Conservation (phyloP, 345 rosid species). For the Raphanus sativus region DNA sequence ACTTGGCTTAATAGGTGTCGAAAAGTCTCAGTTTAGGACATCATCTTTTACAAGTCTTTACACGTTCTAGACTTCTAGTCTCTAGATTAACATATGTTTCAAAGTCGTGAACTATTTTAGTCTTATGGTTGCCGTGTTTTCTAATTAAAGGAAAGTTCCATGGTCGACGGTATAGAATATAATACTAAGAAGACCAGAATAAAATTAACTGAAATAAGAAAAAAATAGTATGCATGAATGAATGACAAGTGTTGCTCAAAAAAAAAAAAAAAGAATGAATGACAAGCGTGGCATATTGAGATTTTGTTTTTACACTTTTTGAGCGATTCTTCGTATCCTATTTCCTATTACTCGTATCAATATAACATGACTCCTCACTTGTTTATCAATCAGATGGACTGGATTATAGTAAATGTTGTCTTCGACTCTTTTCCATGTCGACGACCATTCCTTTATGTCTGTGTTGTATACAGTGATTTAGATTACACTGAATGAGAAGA, state of each 20-base stretch:
- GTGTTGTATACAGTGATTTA: no score
- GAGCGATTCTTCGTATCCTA: no score
- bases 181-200: background rate
- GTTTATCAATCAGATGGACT: no score
- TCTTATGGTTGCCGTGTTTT: constrained; percentile 15
- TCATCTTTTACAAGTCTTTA: constrained; percentile 20
- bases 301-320: no score
- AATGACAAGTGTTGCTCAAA: no score
- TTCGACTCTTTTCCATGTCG: no score
- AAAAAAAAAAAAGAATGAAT: no score
- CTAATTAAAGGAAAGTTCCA: background rate
- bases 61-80: constrained; percentile 30
- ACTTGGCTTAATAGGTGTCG: background rate
- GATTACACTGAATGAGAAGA: no score
- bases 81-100: constrained; percentile 7
- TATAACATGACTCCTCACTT: no score
- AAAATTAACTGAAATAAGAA: background rate
- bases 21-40: constrained; percentile 5
- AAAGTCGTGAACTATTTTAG: background rate
- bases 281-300: background rate
- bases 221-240: background rate
- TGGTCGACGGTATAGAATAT: background rate
- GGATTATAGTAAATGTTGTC: no score
- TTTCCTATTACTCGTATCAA: no score
- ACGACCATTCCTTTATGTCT: no score